A percentile compares a stretch with the other conserved stretches of the same genome.
These are phyloP conservation scores for Hordeum pubiflorum DNA, from an alignment of 202 grass and related monocot genomes.

Conservation along the genomic window DNA sequence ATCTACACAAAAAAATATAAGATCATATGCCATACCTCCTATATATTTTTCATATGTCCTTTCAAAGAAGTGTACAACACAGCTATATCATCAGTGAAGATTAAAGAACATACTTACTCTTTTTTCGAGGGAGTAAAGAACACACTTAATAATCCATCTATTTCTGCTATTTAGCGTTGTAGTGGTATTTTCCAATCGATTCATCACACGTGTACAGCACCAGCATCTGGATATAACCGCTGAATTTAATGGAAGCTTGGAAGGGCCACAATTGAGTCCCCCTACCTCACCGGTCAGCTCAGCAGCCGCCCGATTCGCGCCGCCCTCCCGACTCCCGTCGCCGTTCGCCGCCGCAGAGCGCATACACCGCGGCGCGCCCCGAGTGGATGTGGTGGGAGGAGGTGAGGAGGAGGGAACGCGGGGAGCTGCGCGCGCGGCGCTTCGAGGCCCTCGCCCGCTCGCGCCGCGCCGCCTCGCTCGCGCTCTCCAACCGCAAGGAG, in stretches of 20 bases:
- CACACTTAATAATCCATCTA: too few species aligned
- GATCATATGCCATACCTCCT: too few species aligned
- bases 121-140: too few species aligned
- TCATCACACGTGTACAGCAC: background rate
- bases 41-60: too few species aligned
- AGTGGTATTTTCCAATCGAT: too few species aligned
- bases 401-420: slow-evolving; percentile 61
- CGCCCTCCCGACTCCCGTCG: background rate
- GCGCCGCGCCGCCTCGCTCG: slow-evolving; percentile 45
- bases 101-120: too few species aligned
- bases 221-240: background rate
- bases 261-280: background rate
- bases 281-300: background rate
- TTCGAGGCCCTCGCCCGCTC: slow-evolving; percentile 40
- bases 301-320: background rate
- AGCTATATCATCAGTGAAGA: too few species aligned
- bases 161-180: too few species aligned
- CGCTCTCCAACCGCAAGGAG: slow-evolving; percentile 83
- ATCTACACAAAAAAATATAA: too few species aligned
- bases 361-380: slow-evolving; percentile 7
- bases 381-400: slow-evolving; percentile 57
- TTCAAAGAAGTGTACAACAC: too few species aligned
- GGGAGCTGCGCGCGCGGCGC: slow-evolving; percentile 31
- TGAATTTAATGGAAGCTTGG: slow-evolving; percentile 4
- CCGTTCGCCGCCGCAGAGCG: slow-evolving; percentile 10